Evolutionary conservation across 108 stramenopile genomes (phyloP).

Genomic region (Epithemia pelagica): DNA sequence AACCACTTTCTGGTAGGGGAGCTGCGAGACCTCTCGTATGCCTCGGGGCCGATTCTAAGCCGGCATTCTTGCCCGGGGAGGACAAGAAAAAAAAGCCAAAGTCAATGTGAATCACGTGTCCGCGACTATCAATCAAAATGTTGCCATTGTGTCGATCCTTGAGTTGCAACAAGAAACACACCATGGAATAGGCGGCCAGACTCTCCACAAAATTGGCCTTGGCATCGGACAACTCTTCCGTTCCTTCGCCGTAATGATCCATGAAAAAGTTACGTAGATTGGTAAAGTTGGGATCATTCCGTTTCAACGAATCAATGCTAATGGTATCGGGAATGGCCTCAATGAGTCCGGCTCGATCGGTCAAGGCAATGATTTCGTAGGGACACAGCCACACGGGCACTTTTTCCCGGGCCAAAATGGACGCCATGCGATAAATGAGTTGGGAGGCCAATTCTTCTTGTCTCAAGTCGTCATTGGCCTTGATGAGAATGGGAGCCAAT

Average conservation of each 20-base stretch:
- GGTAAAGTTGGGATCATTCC: constrained; percentile 76
- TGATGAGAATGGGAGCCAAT: constrained; percentile 90
- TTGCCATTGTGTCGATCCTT: constrained; percentile 98
- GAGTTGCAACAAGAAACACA: constrained; percentile 93
- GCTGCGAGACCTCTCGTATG: too few relatives aligned
- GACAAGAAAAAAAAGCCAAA: constrained; percentile 91
- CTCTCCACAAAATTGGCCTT: constrained; percentile 89
- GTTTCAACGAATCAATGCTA: constrained; percentile 84
- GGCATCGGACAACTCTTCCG: constrained; percentile 58
- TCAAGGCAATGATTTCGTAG: constrained; percentile 93
- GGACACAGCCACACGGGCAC: constrained; percentile 89
- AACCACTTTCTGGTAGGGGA: too few relatives aligned
- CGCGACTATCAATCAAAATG: constrained; percentile 89
- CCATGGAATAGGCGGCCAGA: constrained; percentile 90
- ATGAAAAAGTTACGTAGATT: constrained; percentile 80
- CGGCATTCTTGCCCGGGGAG: constrained; percentile 89
- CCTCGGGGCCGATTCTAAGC: constrained; percentile 95
- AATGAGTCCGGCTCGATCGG: constrained; percentile 85
- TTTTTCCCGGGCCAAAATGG: constrained; percentile 78
- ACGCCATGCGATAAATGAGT: constrained; percentile 82
- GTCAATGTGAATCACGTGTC: constrained; percentile 93
- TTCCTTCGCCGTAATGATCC: constrained; percentile 64
- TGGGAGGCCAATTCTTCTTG: constrained; percentile 95
- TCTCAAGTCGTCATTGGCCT: constrained; percentile 95
- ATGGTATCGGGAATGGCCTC: constrained; percentile 96